Evolutionary conservation across 2,329 filamentous ascomycete genomes (phyloP), one percentile per base, ranked within the genome.

Genomic region (Pseudopyricularia cyperi): DNA sequence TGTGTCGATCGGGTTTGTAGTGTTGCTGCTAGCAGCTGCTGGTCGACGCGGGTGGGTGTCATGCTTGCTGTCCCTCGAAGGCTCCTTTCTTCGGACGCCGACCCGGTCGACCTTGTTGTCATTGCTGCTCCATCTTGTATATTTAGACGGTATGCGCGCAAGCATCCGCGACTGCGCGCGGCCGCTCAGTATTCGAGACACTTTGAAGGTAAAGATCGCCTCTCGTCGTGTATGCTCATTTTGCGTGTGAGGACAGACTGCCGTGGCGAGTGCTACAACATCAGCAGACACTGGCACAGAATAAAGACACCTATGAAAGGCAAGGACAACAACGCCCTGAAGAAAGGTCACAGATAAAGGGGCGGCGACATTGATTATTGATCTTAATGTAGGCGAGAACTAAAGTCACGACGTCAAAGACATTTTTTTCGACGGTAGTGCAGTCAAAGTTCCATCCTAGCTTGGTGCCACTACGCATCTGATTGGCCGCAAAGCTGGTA

Each of bases 151-250:
- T 68, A 68, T 68, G 65, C 65, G 65, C 62, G 63, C 62, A 64
- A 67, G 65, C 63, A 66, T 65, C 67, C 68, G 68, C 68, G 63
- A 64, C 53, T 64, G 67, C 64, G 68, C 65, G 62, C 63, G 61
- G 59, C 61, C 61, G 61, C 62, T 60, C 56, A 55, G 59, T 63
- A 63, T 58, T 62, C 65, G 62, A 71, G 66, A 71, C 68, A 71
- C 68, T 62, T 65, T 71, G 68, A 63, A 65, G 56, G 61, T 12
- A 24, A 24, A 44, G 22, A 44, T 44, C 39, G 24, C 39, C 39
- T 44, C 4, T 12, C 22, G 19, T 44, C 22, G 39, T 26, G 15
- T 24, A 24, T 26, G 22, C 9, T 44, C 37, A 42, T n/a, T n/a
- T 42, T 42, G 37, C 37, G 22, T 42, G 17, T 42, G 19, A 19